Base-by-base conservation (phyloP, 495 filamentous ascomycete genomes). In the Hyaloscypha variabilis region DNA sequence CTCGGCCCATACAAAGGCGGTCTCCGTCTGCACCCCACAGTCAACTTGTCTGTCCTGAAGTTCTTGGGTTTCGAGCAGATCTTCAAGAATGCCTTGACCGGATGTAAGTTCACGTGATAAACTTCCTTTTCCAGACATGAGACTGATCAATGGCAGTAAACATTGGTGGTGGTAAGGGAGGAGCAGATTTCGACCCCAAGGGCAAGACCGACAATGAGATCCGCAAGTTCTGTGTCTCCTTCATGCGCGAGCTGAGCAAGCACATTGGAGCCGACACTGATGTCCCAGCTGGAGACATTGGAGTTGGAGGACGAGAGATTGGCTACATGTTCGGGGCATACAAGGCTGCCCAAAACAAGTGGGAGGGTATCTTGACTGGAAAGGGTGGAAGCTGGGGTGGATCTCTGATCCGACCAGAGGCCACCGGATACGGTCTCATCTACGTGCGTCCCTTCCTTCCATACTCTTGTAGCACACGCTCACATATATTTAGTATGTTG, bases 21-120 rank as follows among this genome's bases (percentile, higher is more conserved):
- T 74, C 88, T 98, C 69, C 85, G 95, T 63, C 94, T 99, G 83
- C 95, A 99, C 77, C 95, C 94, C 60, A 87, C 91, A 19, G 95
- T 99, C 80, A 99, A 99, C 83, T 84, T 99, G 65, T 96, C 91
- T 69, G 94, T 99, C 74, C 85, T 99, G 68, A 99, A 99, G 83
- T 98, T 98, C 85, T 84, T 99, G 72, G 95, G 94, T 62, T 97
- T 98, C 77, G 95, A 99, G 89, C 95, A 99, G 85, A 95, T 92
- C 81, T 97, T 99, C 86, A 99, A 99, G 89, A 99, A 99, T 93
- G 95, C 95, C 68, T 82, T 99, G 72, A 98, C 95, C 66, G 95
- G 95, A 69, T 80, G 91, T 94, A 82, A 85, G 91, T 90, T 24
- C 53, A 52, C 59, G 17, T 57, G 13, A 62, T 59, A 17, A 46